phyloP scores from a whole-genome alignment of 228 moss, liverwort and hornwort species.

The Sphagnum fallax region DNA sequence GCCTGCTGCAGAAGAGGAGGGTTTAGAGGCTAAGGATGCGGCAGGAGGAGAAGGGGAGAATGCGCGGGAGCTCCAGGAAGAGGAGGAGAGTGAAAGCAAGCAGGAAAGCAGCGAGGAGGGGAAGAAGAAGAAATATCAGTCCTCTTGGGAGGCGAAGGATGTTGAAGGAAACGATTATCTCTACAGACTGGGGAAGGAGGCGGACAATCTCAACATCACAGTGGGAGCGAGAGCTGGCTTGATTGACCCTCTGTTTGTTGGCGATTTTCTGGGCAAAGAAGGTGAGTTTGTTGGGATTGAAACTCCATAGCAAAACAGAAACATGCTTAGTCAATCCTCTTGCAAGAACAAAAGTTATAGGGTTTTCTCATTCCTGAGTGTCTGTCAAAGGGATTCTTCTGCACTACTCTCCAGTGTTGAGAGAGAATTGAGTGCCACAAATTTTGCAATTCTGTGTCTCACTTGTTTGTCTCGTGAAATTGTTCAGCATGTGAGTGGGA shows the following conservation, averaged over 20 bases:
- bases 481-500: too few species aligned
- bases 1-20: background rate
- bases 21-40: background rate
- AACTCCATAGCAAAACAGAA: too few species aligned
- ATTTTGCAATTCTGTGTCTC: too few species aligned
- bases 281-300: slow-evolving; percentile 16
- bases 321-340: too few species aligned
- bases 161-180: slow-evolving; percentile 82
- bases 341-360: too few species aligned
- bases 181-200: slow-evolving; percentile 76
- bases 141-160: slow-evolving; percentile 89
- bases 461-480: too few species aligned
- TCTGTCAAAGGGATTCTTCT: too few species aligned
- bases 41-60: background rate
- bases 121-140: slow-evolving; percentile 14
- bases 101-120: background rate
- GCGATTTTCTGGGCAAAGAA: slow-evolving; percentile 84
- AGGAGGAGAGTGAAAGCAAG: background rate
- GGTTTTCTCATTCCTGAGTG: too few species aligned
- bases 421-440: too few species aligned
- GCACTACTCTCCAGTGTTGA: too few species aligned
- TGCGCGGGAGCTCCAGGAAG: background rate
- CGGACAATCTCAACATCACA: slow-evolving; percentile 77
- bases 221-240: slow-evolving; percentile 76
- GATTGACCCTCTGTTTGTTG: slow-evolving; percentile 68